Conservation (phyloP, 805 yeast species). For the Kockiozyma suomiensis region DNA sequence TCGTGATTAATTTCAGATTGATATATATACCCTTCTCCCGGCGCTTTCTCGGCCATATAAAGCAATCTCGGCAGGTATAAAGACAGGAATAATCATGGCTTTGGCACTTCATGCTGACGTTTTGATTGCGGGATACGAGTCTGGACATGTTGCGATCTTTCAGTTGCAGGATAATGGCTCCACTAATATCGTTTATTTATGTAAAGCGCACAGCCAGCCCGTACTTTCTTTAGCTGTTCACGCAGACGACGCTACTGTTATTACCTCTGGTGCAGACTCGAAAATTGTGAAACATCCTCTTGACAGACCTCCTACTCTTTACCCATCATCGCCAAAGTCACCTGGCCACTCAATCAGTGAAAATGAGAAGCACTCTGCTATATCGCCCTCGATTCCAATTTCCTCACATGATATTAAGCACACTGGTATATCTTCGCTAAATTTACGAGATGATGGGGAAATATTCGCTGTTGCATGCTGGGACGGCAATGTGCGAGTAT, state of each 20-base stretch:
- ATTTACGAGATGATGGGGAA: constrained; percentile 35
- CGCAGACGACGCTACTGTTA: constrained; percentile 33
- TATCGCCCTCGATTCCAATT: background rate
- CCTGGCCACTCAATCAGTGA: background rate
- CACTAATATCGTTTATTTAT: constrained; percentile 20
- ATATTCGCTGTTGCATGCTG: constrained; percentile 45
- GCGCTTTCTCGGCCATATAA: constrained; percentile 32
- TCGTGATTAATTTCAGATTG: constrained; percentile 40
- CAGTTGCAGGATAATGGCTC: constrained; percentile 30
- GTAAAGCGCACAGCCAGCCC: constrained; percentile 40
- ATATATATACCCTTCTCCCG: constrained; percentile 53
- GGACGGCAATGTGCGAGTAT: constrained; percentile 46
- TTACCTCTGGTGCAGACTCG: constrained; percentile 43
- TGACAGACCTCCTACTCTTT: background rate
- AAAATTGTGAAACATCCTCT: constrained; percentile 39
- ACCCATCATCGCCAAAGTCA: background rate
- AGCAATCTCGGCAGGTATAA: constrained; percentile 38
- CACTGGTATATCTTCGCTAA: constrained; percentile 39
- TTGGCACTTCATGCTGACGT: constrained; percentile 46
- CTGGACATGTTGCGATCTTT: constrained; percentile 58
- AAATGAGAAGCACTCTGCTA: background rate
- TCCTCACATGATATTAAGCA: constrained; percentile 35
- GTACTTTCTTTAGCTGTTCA: constrained; percentile 36
- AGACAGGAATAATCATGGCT: constrained; percentile 58
- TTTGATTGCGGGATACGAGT: constrained; percentile 65